Evolutionary conservation across 148 eudicot species (phyloP).

Genomic region (Fallopia convolvulus): DNA sequence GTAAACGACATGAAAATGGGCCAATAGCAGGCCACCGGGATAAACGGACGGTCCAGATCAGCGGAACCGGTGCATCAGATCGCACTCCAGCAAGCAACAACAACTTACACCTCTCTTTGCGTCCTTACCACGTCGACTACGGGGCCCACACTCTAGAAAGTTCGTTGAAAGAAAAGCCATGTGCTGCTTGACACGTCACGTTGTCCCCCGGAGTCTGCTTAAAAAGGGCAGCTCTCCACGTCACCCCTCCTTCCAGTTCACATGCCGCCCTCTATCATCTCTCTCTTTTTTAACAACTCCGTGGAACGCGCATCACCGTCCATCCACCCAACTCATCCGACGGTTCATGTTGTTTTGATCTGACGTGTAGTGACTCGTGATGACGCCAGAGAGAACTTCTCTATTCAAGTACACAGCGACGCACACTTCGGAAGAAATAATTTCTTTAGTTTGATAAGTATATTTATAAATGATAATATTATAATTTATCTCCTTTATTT

Average conservation of each 20-base stretch:
- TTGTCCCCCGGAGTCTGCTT: neutral
- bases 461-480: too few species aligned
- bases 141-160: neutral
- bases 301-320: constrained; percentile 2
- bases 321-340: neutral
- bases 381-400: neutral
- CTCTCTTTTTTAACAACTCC: neutral
- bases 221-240: neutral
- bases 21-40: neutral
- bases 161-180: neutral
- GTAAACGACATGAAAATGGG: neutral
- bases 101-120: neutral
- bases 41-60: neutral
- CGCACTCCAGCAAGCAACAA: neutral
- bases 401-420: neutral
- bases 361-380: neutral
- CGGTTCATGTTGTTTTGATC: neutral
- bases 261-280: constrained; percentile 5
- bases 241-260: neutral
- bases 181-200: constrained; percentile 10
- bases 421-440: too few species aligned
- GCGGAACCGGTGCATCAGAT: neutral
- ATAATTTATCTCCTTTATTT: too few species aligned
- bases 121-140: neutral
- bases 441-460: too few species aligned